Conservation (phyloP, 2,329 filamentous ascomycete genomes). For the Aplosporella prunicola region DNA sequence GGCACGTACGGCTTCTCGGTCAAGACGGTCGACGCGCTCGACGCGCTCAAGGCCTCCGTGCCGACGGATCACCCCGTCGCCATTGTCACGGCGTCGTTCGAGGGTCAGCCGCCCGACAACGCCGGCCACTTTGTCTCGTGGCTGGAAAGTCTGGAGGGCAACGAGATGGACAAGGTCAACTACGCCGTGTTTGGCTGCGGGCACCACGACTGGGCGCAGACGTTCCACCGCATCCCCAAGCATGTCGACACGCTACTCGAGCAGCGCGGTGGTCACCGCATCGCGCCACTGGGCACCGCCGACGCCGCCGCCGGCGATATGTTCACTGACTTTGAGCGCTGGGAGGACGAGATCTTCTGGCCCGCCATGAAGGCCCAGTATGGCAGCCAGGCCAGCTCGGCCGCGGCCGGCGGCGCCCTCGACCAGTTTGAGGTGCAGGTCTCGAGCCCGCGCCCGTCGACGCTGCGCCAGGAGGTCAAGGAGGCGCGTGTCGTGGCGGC, state of each 20-base stretch:
- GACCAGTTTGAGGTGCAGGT: slow-evolving; percentile 26
- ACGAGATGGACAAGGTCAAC: slow-evolving; percentile 24
- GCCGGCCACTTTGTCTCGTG: slow-evolving; percentile 34
- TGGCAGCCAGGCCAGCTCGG: slow-evolving; percentile 13
- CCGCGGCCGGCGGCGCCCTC: slow-evolving; percentile 11
- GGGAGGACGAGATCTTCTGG: slow-evolving; percentile 31
- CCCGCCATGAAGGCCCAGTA: slow-evolving; percentile 26
- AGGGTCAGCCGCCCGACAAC: slow-evolving; percentile 36
- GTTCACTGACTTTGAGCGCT: slow-evolving; percentile 33
- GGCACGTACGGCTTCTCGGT: slow-evolving; percentile 28
- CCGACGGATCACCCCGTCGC: slow-evolving; percentile 28
- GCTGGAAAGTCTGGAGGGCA: slow-evolving; percentile 22
- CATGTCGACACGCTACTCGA: slow-evolving; percentile 24
- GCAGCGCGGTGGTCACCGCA: slow-evolving; percentile 21
- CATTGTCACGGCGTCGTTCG: slow-evolving; percentile 34
- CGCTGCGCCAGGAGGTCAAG: slow-evolving; percentile 27
- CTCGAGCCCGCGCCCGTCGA: slow-evolving; percentile 25
- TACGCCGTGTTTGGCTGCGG: slow-evolving; percentile 35
- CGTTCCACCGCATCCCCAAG: slow-evolving; percentile 34
- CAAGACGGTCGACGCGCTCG: slow-evolving; percentile 25
- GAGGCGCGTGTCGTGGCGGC: slow-evolving; percentile 27
- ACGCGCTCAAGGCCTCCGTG: slow-evolving; percentile 25
- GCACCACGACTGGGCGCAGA: slow-evolving; percentile 33
- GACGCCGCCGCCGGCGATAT: slow-evolving; percentile 32
- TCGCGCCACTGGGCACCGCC: slow-evolving; percentile 25